phyloP scores from a whole-genome alignment of 345 rosid species.

The Eucalyptus sideroxylon region DNA sequence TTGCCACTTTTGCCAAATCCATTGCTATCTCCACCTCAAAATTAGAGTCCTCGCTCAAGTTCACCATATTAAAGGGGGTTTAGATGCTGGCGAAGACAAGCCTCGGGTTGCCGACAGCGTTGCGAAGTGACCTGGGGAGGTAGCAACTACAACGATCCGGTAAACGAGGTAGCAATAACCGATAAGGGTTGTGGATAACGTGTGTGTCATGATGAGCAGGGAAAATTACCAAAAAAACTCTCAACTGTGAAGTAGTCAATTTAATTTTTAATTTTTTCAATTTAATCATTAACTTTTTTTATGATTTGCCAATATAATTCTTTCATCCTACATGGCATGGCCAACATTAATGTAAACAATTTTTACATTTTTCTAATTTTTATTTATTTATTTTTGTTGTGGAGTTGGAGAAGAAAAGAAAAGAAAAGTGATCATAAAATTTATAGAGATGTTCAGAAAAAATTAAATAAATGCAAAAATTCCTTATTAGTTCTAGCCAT shows the following conservation, averaged over 20 bases:
- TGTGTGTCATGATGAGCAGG: neutral
- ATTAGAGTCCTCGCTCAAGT: neutral
- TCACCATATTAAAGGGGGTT: neutral
- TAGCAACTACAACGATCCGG: accelerated
- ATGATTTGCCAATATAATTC: neutral
- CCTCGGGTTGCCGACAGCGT: neutral
- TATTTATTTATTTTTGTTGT: neutral
- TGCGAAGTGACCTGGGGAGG: neutral
- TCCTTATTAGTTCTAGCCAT: neutral
- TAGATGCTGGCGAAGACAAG: neutral
- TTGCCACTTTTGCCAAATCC: neutral
- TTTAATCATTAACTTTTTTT: too few relatives aligned
- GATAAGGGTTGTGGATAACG: neutral
- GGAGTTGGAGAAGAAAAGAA: too few relatives aligned
- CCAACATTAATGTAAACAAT: neutral
- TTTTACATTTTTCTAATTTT: neutral
- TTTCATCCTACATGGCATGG: neutral
- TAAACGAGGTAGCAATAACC: neutral
- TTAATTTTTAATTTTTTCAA: neutral
- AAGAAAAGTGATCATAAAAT: neutral
- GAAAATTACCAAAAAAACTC: neutral
- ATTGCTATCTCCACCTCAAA: neutral
- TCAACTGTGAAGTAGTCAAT: neutral
- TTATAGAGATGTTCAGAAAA: too few relatives aligned
- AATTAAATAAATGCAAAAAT: neutral